phyloP scores from a whole-genome alignment of 202 grass and related monocot species.

The Schoenoplectus triqueter region DNA sequence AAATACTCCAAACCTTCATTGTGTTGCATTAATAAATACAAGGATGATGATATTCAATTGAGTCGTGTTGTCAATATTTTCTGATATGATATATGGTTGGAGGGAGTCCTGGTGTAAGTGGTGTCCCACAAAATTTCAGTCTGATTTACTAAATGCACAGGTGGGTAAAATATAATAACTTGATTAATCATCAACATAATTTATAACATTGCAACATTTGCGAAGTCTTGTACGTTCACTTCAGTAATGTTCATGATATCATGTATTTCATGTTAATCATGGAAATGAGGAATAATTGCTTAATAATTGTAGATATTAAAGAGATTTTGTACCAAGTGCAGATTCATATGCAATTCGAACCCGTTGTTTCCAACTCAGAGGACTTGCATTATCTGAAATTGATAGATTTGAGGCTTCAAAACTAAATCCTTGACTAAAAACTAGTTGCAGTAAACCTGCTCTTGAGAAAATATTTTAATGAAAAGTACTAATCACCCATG shows the following conservation, averaged over 20 bases:
- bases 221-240: neutral
- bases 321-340: conserved; percentile 33
- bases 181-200: neutral
- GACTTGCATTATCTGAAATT: conserved; percentile 21
- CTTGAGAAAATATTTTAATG: neutral
- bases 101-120: neutral
- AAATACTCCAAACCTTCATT: conserved; percentile 35
- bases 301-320: neutral
- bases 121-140: neutral
- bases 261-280: neutral
- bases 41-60: neutral
- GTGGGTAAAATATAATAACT: neutral
- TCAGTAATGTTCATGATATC: neutral
- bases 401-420: neutral
- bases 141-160: neutral
- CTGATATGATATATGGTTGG: neutral
- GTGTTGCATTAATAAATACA: neutral
- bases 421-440: neutral
- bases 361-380: conserved; percentile 37
- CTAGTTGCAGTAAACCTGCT: neutral
- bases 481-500: conserved; percentile 15
- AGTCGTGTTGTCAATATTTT: neutral
- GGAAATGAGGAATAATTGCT: neutral
- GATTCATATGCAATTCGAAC: conserved; percentile 44
- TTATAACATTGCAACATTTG: neutral